These are phyloP conservation scores for Emergomyces africanus DNA, from an alignment of 2,329 filamentous ascomycete genomes.

Conservation along the genomic window DNA sequence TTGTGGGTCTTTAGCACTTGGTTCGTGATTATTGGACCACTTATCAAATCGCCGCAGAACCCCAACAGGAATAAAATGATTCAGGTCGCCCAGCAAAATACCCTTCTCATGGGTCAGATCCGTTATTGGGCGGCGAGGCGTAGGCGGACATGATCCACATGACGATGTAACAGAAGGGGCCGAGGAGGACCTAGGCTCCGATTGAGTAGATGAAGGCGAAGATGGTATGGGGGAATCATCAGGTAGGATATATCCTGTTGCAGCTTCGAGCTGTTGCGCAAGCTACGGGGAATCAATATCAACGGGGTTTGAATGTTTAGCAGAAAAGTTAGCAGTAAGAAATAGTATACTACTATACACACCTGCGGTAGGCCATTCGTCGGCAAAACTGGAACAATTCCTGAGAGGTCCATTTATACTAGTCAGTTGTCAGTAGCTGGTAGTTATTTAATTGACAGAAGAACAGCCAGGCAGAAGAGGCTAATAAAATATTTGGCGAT, in stretches of 20 bases:
- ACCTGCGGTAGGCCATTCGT: not conserved
- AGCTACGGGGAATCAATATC: not conserved
- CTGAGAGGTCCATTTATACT: not conserved
- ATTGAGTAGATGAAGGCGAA: not conserved
- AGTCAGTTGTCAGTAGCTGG: not conserved
- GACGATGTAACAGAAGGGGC: not conserved
- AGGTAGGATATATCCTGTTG: not conserved
- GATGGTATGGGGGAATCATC: not conserved
- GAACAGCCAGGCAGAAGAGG: not conserved
- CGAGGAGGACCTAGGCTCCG: not conserved
- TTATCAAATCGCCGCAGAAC: conserved; percentile 14
- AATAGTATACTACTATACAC: not conserved
- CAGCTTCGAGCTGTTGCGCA: not conserved
- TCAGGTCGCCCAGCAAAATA: conserved; percentile 7
- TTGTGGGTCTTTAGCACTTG: not conserved
- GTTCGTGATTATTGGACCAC: not conserved
- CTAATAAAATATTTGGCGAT: not conserved
- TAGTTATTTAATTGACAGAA: not conserved
- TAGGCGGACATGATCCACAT: not conserved
- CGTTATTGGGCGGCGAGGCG: not conserved
- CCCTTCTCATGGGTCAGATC: conserved; percentile 4
- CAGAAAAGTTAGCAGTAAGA: not conserved
- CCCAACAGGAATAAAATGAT: conserved; percentile 22
- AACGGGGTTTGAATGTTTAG: not conserved
- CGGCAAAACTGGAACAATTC: not conserved